A percentile compares a stretch with the other conserved stretches of the same genome.
These are phyloP conservation scores for Calophaca sinica DNA, from an alignment of 306 rosid species.

Conservation along the genomic window DNA sequence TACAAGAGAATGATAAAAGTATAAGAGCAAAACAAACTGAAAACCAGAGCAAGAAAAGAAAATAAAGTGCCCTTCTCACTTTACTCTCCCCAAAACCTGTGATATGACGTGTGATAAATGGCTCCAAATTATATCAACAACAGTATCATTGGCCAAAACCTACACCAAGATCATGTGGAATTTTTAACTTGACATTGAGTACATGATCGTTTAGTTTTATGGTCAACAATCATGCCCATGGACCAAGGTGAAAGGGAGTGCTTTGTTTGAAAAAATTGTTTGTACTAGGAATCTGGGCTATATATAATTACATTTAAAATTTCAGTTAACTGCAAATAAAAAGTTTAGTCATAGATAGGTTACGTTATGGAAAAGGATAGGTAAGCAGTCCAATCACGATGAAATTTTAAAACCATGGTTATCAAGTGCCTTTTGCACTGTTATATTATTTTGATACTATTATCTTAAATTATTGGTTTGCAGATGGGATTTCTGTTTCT, in stretches of 20 bases:
- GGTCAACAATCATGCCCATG: conserved; percentile 29
- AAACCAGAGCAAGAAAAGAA: conserved; percentile 35
- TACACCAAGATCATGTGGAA: conserved; percentile 17
- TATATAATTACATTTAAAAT: conserved; percentile 18
- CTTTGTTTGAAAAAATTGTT: conserved; percentile 27
- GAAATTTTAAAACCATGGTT: conserved; percentile 28
- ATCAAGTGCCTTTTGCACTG: conserved; percentile 35
- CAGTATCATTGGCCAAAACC: conserved; percentile 21
- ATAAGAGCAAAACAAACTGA: conserved; percentile 18
- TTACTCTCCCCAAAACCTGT: conserved; percentile 27
- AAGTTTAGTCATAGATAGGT: conserved; percentile 7
- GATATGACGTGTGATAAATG: conserved; percentile 10
- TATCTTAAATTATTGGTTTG: conserved; percentile 51
- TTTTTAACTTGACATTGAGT: conserved; percentile 35
- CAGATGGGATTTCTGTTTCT: conserved; percentile 98
- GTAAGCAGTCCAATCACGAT: conserved; percentile 16
- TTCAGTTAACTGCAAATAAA: conserved; percentile 20
- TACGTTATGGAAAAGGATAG: neutral
- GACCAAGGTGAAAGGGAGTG: conserved; percentile 33
- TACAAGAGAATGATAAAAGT: conserved; percentile 33
- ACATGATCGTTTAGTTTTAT: conserved; percentile 14
- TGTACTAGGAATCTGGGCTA: conserved; percentile 31
- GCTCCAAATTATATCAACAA: conserved; percentile 28
- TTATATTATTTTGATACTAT: conserved; percentile 44
- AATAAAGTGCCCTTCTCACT: conserved; percentile 31